Evolutionary conservation across 257 asterid genomes (phyloP), one percentile per base, ranked within the genome.

Genomic region (Ocimum tenuiflorum): DNA sequence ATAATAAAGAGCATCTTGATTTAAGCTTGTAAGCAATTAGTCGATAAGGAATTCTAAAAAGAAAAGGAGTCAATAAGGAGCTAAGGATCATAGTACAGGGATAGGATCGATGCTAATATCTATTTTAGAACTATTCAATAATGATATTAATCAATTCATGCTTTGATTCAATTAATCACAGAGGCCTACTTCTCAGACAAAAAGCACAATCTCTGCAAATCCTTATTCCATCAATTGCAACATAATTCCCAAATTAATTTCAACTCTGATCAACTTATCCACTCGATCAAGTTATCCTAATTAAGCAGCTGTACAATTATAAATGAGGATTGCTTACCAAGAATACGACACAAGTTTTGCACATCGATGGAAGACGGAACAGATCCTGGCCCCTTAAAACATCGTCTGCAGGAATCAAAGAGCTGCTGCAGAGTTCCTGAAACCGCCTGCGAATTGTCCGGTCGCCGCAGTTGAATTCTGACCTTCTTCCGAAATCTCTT

Each of bases 381-480:
- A 43, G 73, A 67, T 0, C 84, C 85, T 8, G 79, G 83, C 27
- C 89, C 95, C 72, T 75, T 82, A 14, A 90, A 90, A 47, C 72
- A 85, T 1, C 75, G 68, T 7, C 11, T 77, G 63, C 95, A 90
- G 6, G 75, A 58, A 38, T 77, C 72, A 31, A 79, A 90, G 14
- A 87, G 56, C 67, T 69, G 80, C 77, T 83, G 95, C 63, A 90
- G 74, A 50, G 77, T 53, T 8, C 24, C 35, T 2, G 80, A 75
- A 58, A 56, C 72, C 24, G 15, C 70, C 63, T 4, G 75, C 9
- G 33, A 15, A 12, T 2, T 41, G 0, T n/a, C 6, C 8, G 75
- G 73, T 50, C 69, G 79, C 71, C 51, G 54, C 55, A 63, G 12
- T 3, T 24, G 79, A 80, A 71, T 45, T 11, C 77, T 68, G 23